Percentiles rank a stretch among this genome's conserved stretches.
Conservation (phyloP, 1,139 yeast genomes). For the Geotrichum carabidarum region DNA sequence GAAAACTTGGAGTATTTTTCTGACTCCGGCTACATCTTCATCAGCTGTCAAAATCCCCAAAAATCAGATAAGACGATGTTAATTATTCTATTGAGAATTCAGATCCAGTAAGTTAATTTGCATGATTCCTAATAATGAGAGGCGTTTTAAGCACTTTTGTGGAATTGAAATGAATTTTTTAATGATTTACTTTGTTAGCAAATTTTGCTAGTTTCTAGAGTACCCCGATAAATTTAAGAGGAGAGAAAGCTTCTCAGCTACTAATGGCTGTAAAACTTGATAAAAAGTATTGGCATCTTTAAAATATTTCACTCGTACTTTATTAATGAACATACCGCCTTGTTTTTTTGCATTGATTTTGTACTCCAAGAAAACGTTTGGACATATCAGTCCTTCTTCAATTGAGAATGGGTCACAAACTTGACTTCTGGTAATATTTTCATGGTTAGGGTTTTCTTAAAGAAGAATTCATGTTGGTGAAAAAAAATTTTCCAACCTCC, state of each 20-base stretch:
- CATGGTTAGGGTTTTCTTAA: neutral
- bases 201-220: conserved; percentile 6
- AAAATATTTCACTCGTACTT: too few relatives aligned
- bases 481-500: conserved; percentile 4
- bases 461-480: neutral
- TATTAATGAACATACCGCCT: too few relatives aligned
- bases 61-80: conserved; percentile 20
- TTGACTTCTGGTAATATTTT: neutral
- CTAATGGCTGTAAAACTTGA: conserved; percentile 17
- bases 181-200: neutral
- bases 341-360: too few relatives aligned
- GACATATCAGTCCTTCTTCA: too few relatives aligned
- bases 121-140: neutral
- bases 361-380: too few relatives aligned
- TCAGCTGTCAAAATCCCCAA: conserved; percentile 17
- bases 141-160: neutral
- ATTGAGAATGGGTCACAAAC: too few relatives aligned
- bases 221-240: conserved; percentile 11
- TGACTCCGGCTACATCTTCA: conserved; percentile 15
- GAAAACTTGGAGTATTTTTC: conserved; percentile 28
- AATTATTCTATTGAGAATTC: conserved; percentile 14
- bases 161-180: too few relatives aligned
- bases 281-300: neutral
- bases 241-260: neutral
- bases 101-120: conserved; percentile 6